A percentile compares a stretch with the other conserved stretches of the same genome.
These are phyloP conservation scores for Stromatinia cepivora DNA, from an alignment of 2,329 filamentous ascomycete genomes.

Conservation along the genomic window DNA sequence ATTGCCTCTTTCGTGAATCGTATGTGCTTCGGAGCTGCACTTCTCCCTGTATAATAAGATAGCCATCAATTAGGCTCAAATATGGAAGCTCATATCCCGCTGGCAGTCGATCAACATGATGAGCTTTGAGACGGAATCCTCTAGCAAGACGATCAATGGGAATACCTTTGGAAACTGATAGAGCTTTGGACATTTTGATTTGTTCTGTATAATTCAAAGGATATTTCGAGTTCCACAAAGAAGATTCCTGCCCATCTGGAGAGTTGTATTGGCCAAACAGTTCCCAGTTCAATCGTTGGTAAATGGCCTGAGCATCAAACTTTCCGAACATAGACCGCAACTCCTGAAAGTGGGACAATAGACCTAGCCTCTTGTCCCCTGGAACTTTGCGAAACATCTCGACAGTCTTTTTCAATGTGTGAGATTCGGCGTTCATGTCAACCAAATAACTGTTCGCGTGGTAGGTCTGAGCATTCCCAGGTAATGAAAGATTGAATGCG, in stretches of 20 bases:
- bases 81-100: not conserved
- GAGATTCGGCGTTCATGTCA: not conserved
- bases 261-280: conserved; percentile 4
- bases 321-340: not conserved
- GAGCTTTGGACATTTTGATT: not conserved
- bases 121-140: conserved; percentile 6
- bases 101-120: conserved; percentile 2
- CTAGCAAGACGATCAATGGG: conserved; percentile 1
- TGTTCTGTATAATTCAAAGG: not conserved
- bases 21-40: conserved; percentile 1
- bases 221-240: not conserved
- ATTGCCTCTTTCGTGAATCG: not conserved
- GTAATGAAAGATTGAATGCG: not conserved
- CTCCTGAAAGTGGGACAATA: not conserved
- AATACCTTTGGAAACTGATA: not conserved
- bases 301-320: not conserved
- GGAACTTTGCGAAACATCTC: conserved; percentile 5
- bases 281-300: conserved; percentile 3
- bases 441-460: not conserved
- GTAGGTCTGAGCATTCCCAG: not conserved
- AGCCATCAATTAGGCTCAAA: conserved; percentile 4
- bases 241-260: not conserved
- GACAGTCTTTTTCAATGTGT: not conserved
- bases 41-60: not conserved
- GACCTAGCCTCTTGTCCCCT: not conserved